phyloP scores from a whole-genome alignment of 805 yeast genomes.

The Maudiozyma saulgeensis region DNA sequence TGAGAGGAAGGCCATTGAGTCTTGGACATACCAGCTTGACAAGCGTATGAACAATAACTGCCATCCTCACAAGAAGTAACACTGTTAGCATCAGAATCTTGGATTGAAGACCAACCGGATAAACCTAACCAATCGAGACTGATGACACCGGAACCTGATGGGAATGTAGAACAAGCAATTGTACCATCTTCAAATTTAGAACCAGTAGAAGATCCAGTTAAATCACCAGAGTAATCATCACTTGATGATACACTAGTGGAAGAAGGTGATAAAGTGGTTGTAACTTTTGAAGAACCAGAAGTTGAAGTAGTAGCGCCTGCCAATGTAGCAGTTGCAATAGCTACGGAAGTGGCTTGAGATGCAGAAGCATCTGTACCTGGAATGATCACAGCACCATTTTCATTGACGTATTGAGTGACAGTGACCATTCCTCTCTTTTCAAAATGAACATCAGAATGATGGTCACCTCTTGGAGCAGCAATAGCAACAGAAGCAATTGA shows the following conservation, averaged over 20 bases:
- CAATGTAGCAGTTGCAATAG: constrained; percentile 19
- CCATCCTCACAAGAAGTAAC: constrained; percentile 71
- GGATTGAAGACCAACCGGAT: constrained; percentile 41
- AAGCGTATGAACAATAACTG: constrained; percentile 91
- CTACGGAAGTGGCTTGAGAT: constrained; percentile 11
- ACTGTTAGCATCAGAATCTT: constrained; percentile 41
- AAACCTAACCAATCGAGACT: constrained; percentile 45
- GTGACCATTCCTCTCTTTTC: constrained; percentile 23
- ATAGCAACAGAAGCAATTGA: constrained; percentile 10
- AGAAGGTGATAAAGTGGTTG: constrained; percentile 11
- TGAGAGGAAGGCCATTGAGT: constrained; percentile 92
- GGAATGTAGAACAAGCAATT: constrained; percentile 57
- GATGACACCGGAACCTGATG: constrained; percentile 66
- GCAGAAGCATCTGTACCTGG: constrained; percentile 4
- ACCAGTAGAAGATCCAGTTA: constrained; percentile 39
- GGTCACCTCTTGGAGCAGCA: constrained; percentile 16
- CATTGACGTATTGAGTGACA: constrained; percentile 25
- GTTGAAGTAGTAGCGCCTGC: constrained; percentile 9
- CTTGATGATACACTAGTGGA: constrained; percentile 13
- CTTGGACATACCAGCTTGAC: constrained; percentile 98
- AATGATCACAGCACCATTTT: constrained; percentile 19
- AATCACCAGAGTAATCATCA: constrained; percentile 42
- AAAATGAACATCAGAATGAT: constrained; percentile 14
- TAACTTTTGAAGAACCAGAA: background rate
- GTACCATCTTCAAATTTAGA: constrained; percentile 60